Conservation (phyloP, 306 rosid species). For the Prunus salicina region DNA sequence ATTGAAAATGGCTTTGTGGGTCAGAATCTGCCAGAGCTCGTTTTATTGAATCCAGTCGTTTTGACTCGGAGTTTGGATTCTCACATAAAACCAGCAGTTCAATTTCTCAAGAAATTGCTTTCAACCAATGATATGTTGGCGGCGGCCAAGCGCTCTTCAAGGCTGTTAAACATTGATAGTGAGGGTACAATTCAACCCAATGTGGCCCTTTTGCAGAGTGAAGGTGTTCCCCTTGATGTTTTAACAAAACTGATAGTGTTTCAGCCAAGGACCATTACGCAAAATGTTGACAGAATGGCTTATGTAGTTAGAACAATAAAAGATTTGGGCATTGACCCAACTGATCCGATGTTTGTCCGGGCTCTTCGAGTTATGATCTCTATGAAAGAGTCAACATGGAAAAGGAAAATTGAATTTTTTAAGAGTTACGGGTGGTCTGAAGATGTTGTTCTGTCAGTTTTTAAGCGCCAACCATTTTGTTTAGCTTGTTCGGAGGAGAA, state of each 20-base stretch:
- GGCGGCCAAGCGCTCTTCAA: neutral
- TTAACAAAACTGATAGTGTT: neutral
- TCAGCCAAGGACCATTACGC: constrained; percentile 3
- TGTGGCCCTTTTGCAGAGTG: constrained; percentile 1
- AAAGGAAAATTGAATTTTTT: constrained; percentile 7
- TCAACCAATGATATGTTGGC: neutral
- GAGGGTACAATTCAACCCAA: neutral
- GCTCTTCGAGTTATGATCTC: constrained; percentile 3
- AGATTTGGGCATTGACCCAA: constrained; percentile 12
- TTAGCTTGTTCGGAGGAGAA: constrained; percentile 26
- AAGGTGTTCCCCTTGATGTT: constrained; percentile 7
- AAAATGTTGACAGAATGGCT: constrained; percentile 8
- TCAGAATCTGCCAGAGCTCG: neutral
- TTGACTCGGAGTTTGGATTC: neutral
- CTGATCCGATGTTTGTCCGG: neutral
- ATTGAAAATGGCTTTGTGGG: no score
- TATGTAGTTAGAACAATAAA: neutral
- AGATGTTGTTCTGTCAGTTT: neutral
- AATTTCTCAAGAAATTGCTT: constrained; percentile 2
- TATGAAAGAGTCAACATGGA: constrained; percentile 17
- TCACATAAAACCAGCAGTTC: constrained; percentile 12
- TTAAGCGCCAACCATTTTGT: neutral
- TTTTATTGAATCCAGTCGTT: neutral
- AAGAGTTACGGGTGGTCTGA: constrained; percentile 31
- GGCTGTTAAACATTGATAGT: constrained; percentile 6